Percentiles rank a stretch among this genome's conserved stretches.
phyloP scores from a whole-genome alignment of 208 protist species.

The Porcisia hertigi region DNA sequence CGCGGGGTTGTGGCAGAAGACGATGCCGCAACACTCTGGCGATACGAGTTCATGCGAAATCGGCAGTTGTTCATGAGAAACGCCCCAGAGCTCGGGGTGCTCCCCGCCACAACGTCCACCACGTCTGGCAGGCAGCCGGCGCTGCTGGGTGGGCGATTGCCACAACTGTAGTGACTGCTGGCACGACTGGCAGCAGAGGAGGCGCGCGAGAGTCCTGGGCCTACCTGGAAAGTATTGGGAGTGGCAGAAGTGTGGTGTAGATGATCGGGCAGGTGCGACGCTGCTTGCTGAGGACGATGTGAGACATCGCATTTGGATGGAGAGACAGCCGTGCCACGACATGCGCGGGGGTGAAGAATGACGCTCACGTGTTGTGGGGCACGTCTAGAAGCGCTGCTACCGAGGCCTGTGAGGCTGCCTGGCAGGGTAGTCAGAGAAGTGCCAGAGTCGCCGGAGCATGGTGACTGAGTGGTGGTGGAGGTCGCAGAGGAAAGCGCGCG shows the following conservation, averaged over 20 bases:
- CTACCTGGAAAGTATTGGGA: background rate
- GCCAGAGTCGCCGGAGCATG: background rate
- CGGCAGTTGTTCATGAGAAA: conserved; percentile 8
- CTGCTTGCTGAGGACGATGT: background rate
- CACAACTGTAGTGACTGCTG: conserved; percentile 4
- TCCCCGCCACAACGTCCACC: conserved; percentile 16
- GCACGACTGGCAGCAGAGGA: conserved; percentile 1
- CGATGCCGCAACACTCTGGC: background rate
- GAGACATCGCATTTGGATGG: background rate
- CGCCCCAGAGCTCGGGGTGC: conserved; percentile 10
- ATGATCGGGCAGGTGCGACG: background rate
- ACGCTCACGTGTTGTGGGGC: background rate
- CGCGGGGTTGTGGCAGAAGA: conserved; percentile 3
- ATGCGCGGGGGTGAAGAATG: background rate
- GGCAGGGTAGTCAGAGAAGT: background rate
- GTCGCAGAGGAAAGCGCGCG: background rate
- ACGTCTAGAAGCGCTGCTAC: background rate
- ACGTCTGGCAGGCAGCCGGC: background rate
- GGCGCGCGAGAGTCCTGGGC: background rate
- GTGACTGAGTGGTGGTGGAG: background rate
- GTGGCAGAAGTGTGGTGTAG: background rate
- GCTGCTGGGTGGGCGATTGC: background rate
- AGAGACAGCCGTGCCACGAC: background rate
- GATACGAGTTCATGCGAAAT: conserved; percentile 7
- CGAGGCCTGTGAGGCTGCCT: background rate